Percentiles rank a stretch among this genome's conserved stretches.
phyloP scores from a whole-genome alignment of 83 land plant genomes.

The Diphasiastrum complanatum region DNA sequence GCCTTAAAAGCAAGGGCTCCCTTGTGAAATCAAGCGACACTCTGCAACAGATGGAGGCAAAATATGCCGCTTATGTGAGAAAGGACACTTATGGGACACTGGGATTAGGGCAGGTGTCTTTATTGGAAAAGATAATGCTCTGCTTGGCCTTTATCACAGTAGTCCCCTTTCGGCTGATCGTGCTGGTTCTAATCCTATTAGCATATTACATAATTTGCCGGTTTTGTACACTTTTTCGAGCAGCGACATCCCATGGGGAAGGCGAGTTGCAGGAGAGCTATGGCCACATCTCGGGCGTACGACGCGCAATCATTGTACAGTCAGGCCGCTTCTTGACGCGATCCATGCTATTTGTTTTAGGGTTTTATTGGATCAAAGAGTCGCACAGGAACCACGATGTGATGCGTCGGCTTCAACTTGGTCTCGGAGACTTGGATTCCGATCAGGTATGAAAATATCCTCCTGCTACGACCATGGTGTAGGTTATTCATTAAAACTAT shows the following conservation, averaged over 20 bases:
- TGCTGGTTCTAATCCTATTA: conserved; percentile 43
- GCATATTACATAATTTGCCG: conserved; percentile 74
- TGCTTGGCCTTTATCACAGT: conserved; percentile 47
- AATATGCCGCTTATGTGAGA: conserved; percentile 83
- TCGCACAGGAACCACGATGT: conserved; percentile 3
- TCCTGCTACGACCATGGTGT: too few species aligned
- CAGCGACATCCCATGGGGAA: conserved; percentile 49
- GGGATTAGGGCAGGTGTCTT: conserved; percentile 56
- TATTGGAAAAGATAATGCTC: conserved; percentile 59
- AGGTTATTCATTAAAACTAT: too few species aligned
- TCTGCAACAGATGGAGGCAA: conserved; percentile 60
- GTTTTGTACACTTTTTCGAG: conserved; percentile 55
- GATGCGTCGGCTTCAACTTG: conserved; percentile 3
- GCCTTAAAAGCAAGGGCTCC: too few species aligned
- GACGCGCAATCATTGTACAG: conserved; percentile 59
- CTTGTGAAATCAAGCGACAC: too few species aligned
- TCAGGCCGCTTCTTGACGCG: conserved; percentile 70
- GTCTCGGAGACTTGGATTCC: conserved; percentile 13
- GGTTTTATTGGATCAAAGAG: conserved; percentile 77
- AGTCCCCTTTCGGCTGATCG: conserved; percentile 57
- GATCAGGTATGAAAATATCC: too few species aligned
- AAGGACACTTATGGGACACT: conserved; percentile 72
- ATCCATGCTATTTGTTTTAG: conserved; percentile 62
- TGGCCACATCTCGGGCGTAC: conserved; percentile 63
- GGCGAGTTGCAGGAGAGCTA: conserved; percentile 80